Percentiles rank a stretch among this genome's conserved stretches.
Evolutionary conservation across 805 yeast genomes (phyloP).

Genomic region (Sugiyamaella smithiae): DNA sequence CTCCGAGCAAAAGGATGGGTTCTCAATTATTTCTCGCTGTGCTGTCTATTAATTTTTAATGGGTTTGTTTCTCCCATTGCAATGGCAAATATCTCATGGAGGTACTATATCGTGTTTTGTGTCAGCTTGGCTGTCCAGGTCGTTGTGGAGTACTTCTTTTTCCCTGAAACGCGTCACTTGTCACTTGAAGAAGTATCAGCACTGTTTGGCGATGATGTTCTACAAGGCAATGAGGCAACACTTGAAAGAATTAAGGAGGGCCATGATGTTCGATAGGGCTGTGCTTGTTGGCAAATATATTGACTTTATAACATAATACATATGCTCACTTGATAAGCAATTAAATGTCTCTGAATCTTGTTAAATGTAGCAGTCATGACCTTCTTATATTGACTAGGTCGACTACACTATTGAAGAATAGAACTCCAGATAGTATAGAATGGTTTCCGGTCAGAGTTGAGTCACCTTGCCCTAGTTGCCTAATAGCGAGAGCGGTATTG

Average conservation of each 20-base stretch:
- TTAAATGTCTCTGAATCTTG: too few relatives aligned
- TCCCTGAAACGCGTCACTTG: constrained; percentile 44
- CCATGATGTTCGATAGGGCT: too few relatives aligned
- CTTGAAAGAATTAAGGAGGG: not conserved
- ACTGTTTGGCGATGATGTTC: constrained; percentile 38
- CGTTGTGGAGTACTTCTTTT: constrained; percentile 34
- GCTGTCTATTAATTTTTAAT: constrained; percentile 24
- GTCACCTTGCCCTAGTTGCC: too few relatives aligned
- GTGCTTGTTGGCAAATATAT: too few relatives aligned
- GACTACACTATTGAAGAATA: too few relatives aligned
- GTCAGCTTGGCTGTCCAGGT: constrained; percentile 28
- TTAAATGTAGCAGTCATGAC: too few relatives aligned
- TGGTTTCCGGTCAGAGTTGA: too few relatives aligned
- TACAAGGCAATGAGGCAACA: not conserved
- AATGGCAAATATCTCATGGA: constrained; percentile 42
- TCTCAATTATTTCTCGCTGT: constrained; percentile 22
- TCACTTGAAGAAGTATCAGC: constrained; percentile 44
- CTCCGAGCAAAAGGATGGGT: constrained; percentile 43
- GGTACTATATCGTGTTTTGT: constrained; percentile 41
- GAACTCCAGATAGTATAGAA: too few relatives aligned
- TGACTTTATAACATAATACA: too few relatives aligned
- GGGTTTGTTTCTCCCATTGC: constrained; percentile 40
- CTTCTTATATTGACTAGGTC: too few relatives aligned
- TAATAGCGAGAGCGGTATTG: too few relatives aligned
- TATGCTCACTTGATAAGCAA: too few relatives aligned